Evolutionary conservation across 2,329 filamentous ascomycete genomes (phyloP), one percentile per base, ranked within the genome.

Genomic region (Sclerotinia borealis): DNA sequence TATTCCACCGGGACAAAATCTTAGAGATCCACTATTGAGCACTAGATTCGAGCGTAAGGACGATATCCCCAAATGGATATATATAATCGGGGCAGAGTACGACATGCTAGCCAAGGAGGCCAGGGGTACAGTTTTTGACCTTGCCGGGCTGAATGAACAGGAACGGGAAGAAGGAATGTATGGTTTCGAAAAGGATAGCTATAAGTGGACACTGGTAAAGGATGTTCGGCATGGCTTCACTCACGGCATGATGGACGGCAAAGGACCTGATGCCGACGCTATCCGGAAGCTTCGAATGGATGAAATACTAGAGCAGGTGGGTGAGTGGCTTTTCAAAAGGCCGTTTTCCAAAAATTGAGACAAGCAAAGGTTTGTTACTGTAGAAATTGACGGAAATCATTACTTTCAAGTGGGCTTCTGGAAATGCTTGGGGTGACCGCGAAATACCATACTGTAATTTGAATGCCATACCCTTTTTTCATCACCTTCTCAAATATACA

Each of bases 11-110:
- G 67, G 69, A n/a, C 67, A 68, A n/a, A 64, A 72, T 63, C 60
- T 69, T 19, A 66, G 65, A 55, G 65, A 72, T 59, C 68, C 71
- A 3, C 59, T 65, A 11, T 56, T 72, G 10, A 72, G 68, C 52
- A 64, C 66, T 8, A 34, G 64, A n/a, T 72, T 65, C 54, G 69
- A 68, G 15, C 39, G 60, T 13, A 63, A 47, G 39, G 67, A 71
- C 19, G 61, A 68, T 56, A 56, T 72, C 11, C 71, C 72, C 10
- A 55, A 56, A 43, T 66, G 64, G 64, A 49, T 68, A 31, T 67
- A 64, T 41, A 60, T 66, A 17, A 59, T 68, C 47, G 66, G 68
- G 6, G 63, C 66, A 10, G 65, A 69, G 31, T 68, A 65, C 34
- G 66, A 69, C 48, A 68, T 68, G 66, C 45, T 68, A 29, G 59